Conservation (phyloP, 78 protist genomes). For the Capsaspora owczarzaki region DNA sequence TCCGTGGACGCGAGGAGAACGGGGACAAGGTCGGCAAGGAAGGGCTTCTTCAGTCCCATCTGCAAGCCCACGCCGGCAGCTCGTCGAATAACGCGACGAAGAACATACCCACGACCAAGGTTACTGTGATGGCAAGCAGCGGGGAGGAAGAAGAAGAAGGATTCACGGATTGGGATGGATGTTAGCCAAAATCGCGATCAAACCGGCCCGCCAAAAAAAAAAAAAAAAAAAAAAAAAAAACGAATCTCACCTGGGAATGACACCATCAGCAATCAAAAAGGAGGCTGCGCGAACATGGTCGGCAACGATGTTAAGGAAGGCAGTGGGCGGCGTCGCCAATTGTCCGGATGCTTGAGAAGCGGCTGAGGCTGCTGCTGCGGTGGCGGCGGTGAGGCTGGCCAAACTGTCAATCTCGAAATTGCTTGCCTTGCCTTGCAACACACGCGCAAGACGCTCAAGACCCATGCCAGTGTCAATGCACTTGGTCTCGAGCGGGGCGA, state of each 20-base stretch:
- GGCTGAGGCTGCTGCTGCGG: too few species aligned
- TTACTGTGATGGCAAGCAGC: too few species aligned
- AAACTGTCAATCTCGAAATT: slow-evolving; percentile 54
- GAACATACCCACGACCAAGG: slow-evolving; percentile 59
- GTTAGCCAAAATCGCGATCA: too few species aligned
- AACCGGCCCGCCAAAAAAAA: too few species aligned
- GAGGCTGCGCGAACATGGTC: slow-evolving; percentile 55
- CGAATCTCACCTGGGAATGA: slow-evolving; percentile 40
- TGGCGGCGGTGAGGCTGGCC: too few species aligned
- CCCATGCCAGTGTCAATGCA: slow-evolving; percentile 82
- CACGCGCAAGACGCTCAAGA: slow-evolving; percentile 60
- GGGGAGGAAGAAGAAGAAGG: too few species aligned
- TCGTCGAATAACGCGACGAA: slow-evolving; percentile 33
- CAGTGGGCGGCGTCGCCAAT: too few species aligned
- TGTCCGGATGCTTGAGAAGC: too few species aligned
- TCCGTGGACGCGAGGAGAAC: too few species aligned
- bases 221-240: too few species aligned
- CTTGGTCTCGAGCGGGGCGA: slow-evolving; percentile 21
- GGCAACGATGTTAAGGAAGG: slow-evolving; percentile 47
- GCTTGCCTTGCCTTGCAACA: slow-evolving; percentile 35
- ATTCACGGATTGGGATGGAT: too few species aligned
- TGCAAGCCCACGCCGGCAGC: slow-evolving; percentile 26
- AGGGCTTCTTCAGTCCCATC: slow-evolving; percentile 11
- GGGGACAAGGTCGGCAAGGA: neutral
- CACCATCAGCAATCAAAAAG: slow-evolving; percentile 53